phyloP scores from a whole-genome alignment of 2,329 filamentous ascomycete species.

The Aspergillus pseudotamarii region DNA sequence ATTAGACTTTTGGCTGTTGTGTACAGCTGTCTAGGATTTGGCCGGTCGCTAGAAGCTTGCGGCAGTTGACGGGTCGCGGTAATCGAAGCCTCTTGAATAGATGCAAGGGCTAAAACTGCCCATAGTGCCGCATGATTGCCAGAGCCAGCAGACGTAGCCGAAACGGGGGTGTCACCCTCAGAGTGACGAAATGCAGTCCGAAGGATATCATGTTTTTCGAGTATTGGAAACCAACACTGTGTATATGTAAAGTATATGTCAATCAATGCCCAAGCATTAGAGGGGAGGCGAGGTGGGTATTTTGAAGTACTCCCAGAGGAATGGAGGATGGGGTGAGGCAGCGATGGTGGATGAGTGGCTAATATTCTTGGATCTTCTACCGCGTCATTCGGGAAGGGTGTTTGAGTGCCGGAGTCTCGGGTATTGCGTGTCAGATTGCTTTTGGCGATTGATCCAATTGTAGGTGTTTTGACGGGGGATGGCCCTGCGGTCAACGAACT shows the following conservation, averaged over 20 bases:
- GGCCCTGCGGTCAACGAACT: conserved; percentile 21
- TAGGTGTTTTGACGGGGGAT: conserved; percentile 31
- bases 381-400: conserved; percentile 8
- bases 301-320: neutral
- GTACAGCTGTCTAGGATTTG: conserved; percentile 49
- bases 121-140: conserved; percentile 61
- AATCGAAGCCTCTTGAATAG: conserved; percentile 54
- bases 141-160: conserved; percentile 36
- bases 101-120: conserved; percentile 61
- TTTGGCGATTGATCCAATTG: conserved; percentile 17
- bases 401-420: conserved; percentile 32
- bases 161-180: conserved; percentile 29
- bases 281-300: conserved; percentile 55
- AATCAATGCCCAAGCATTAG: conserved; percentile 55
- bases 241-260: conserved; percentile 76
- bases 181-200: conserved; percentile 48
- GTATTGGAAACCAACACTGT: conserved; percentile 75
- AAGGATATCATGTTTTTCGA: conserved; percentile 67
- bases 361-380: neutral
- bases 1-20: conserved; percentile 38
- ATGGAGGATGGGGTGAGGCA: neutral
- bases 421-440: conserved; percentile 18
- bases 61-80: conserved; percentile 24
- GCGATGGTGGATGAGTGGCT: neutral
- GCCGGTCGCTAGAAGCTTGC: conserved; percentile 15